Conservation (phyloP, 495 filamentous ascomycete species). For the Penicillium malachiteum region DNA sequence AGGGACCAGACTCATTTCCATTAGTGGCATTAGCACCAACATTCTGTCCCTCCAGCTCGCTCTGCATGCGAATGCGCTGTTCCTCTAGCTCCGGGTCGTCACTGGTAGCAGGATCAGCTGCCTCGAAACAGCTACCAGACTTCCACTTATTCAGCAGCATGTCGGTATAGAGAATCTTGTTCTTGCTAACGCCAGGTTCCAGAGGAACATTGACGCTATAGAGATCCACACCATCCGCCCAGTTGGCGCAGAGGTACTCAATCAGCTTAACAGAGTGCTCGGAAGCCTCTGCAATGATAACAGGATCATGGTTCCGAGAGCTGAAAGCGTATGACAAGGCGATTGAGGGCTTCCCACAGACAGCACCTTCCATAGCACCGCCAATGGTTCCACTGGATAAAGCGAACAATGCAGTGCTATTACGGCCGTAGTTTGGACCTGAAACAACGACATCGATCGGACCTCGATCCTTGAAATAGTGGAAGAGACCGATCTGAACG, state of each 20-base stretch:
- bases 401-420: constrained; percentile 90
- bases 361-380: constrained; percentile 88
- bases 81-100: constrained; percentile 53
- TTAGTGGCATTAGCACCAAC: neutral
- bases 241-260: constrained; percentile 72
- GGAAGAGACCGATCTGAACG: constrained; percentile 84
- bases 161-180: constrained; percentile 71
- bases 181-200: constrained; percentile 61
- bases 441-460: constrained; percentile 83
- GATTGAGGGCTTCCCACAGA: constrained; percentile 72
- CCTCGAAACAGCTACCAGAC: constrained; percentile 78
- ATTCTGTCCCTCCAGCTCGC: constrained; percentile 41
- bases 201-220: constrained; percentile 89
- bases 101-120: constrained; percentile 47
- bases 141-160: constrained; percentile 90
- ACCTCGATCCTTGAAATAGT: constrained; percentile 77
- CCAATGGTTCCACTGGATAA: constrained; percentile 87
- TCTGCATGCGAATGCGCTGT: constrained; percentile 58
- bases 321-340: constrained; percentile 89
- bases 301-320: constrained; percentile 72
- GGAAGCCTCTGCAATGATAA: constrained; percentile 72
- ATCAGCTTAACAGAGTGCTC: constrained; percentile 68
- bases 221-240: constrained; percentile 73
- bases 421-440: constrained; percentile 93
- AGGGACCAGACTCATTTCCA: constrained; percentile 11